Percentiles rank a stretch among this genome's conserved stretches.
Evolutionary conservation across 2,329 filamentous ascomycete species (phyloP).

Genomic region (Ophiocordyceps camponoti-rufipedis): DNA sequence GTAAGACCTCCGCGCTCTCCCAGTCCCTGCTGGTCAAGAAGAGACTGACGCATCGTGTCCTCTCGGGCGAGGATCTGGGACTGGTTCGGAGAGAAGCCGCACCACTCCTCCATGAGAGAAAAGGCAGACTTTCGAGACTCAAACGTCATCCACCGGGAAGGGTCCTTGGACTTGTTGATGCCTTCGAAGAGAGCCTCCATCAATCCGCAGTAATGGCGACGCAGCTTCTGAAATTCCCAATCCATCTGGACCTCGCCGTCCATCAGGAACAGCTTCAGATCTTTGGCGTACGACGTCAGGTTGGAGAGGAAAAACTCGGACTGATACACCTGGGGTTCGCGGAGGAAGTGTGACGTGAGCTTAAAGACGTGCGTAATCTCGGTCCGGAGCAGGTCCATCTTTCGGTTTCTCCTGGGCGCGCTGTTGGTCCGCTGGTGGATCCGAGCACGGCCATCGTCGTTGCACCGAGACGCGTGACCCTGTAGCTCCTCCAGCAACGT

Average conservation of each 20-base stretch:
- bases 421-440: slow-evolving; percentile 78
- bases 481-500: slow-evolving; percentile 81
- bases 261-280: slow-evolving; percentile 85
- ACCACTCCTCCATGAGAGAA: slow-evolving; percentile 97
- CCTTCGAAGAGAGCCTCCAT: slow-evolving; percentile 88
- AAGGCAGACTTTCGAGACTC: slow-evolving; percentile 92
- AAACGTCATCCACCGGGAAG: slow-evolving; percentile 91
- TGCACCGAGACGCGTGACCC: slow-evolving; percentile 68
- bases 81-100: slow-evolving; percentile 87
- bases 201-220: slow-evolving; percentile 84
- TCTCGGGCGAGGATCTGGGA: slow-evolving; percentile 64
- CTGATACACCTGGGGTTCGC: slow-evolving; percentile 57
- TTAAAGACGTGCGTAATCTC: slow-evolving; percentile 96
- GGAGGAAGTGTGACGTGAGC: slow-evolving; percentile 76
- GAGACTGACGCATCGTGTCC: slow-evolving; percentile 69
- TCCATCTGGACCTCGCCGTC: slow-evolving; percentile 90
- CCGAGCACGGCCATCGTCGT: slow-evolving; percentile 70
- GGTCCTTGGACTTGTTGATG: slow-evolving; percentile 69
- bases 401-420: slow-evolving; percentile 61
- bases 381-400: slow-evolving; percentile 73
- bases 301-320: slow-evolving; percentile 87
- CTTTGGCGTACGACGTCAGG: slow-evolving; percentile 75
- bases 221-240: slow-evolving; percentile 80
- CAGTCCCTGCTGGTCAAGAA: slow-evolving; percentile 61
- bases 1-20: slow-evolving; percentile 63